Base-by-base conservation (phyloP, 140 eudicot genomes). In the Cichorium intybus region DNA sequence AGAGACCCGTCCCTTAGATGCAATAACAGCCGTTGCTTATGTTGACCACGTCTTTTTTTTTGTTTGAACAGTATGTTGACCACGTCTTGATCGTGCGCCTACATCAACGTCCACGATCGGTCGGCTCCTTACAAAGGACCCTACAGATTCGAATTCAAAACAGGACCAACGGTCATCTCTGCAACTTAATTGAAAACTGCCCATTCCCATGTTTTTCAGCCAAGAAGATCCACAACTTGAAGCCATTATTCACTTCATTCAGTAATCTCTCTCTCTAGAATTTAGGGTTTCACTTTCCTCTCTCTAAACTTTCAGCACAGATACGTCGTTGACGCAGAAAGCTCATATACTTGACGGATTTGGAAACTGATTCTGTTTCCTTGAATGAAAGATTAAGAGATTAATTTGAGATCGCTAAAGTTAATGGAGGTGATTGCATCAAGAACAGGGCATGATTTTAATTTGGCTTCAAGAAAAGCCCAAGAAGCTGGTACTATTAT, bases 401-500 rank as follows among this genome's bases (percentile, higher is more conserved):
- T 67, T 43, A 22, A 21, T 55, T 56, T 17, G 12, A 56, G 73
- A 74, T 70, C 81, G 34, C 41, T 62, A 55, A 22, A 37, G 62
- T 68, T 27, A 50, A 93, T 88, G 99, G 95, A 80, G 87, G 79
- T 68, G 73, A 65, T 59, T 20, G 62, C 76, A 24, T 66, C 78
- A 33, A 78, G 81, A 67, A 80, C 75, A 50, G 70, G 70, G 53
- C 78, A 81, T 34, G 92, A 79, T 26, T 68, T 77, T 17, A 82
- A 88, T 62, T 76, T 79, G 69, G 97, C 94, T 77, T 84, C 95
- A 74, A 86, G 99, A 75, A 94, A 81, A 73, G 87, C 95, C 12
- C 89, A 94, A 77, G 95, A 94, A 80, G 87, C 97, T 55, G 95
- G 99, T 86, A 52, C 8, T 53, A 4, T 48, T 6, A 17, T n/a